These are phyloP conservation scores for Arctium lappa DNA, from an alignment of 129 eudicot species.

Conservation along the genomic window DNA sequence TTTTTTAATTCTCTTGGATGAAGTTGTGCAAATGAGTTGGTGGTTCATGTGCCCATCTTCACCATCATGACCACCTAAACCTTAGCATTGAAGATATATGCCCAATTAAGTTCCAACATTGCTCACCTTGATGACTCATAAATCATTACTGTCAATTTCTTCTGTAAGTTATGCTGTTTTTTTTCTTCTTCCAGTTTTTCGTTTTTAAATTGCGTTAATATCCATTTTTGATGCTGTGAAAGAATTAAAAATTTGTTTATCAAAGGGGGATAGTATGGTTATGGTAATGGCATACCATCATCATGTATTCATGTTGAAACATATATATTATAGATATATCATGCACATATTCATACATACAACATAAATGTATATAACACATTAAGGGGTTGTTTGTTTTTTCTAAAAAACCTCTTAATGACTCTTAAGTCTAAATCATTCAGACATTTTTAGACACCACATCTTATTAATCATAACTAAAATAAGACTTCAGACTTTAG, in stretches of 20 bases:
- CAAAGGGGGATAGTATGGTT: background rate
- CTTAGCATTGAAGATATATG: constrained; percentile 10
- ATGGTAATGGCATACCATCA: background rate
- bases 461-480: too few species aligned
- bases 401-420: too few species aligned
- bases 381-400: background rate
- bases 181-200: background rate
- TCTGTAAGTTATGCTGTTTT: background rate
- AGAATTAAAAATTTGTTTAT: background rate
- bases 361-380: background rate
- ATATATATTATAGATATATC: background rate
- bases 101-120: background rate
- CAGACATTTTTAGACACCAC: too few species aligned
- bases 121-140: background rate
- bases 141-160: background rate
- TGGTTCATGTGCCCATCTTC: constrained; percentile 95
- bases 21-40: constrained; percentile 46
- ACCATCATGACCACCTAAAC: constrained; percentile 93
- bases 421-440: too few species aligned
- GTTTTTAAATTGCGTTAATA: background rate
- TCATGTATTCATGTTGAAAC: background rate
- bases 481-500: too few species aligned
- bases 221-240: background rate
- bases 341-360: background rate
- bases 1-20: background rate